These are phyloP conservation scores for Ogataea ramenticola DNA, from an alignment of 805 yeast genomes.

Conservation along the genomic window DNA sequence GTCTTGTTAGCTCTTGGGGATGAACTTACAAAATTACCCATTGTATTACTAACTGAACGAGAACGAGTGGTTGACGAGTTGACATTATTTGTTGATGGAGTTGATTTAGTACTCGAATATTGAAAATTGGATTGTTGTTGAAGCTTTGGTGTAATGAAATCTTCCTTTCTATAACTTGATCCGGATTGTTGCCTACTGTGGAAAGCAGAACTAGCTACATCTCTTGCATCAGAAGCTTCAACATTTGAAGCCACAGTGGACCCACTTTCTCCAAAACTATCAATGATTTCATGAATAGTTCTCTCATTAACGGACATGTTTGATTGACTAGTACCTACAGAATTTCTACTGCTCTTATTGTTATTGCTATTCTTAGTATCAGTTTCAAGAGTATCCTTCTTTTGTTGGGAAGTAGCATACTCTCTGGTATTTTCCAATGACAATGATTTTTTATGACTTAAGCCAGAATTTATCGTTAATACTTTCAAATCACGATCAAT, in stretches of 20 bases:
- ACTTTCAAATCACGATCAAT: background rate
- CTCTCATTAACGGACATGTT: conserved; percentile 3
- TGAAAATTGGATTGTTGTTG: background rate
- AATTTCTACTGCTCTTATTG: background rate
- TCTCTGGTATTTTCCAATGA: background rate
- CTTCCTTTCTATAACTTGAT: background rate
- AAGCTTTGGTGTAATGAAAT: background rate
- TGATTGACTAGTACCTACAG: background rate
- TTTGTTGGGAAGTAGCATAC: background rate
- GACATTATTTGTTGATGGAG: background rate
- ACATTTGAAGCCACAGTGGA: background rate
- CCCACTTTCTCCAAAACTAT: conserved; percentile 1
- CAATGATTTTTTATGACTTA: background rate
- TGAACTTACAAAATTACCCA: background rate
- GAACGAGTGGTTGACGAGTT: background rate
- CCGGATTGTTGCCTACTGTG: no score
- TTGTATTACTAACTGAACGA: background rate
- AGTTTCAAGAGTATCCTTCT: background rate
- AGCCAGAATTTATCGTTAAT: background rate
- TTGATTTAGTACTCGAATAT: background rate
- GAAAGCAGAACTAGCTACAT: no score
- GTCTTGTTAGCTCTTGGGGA: background rate
- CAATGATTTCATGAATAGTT: conserved; percentile 11
- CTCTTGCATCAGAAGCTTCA: no score
- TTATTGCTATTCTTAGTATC: background rate